Percentiles rank a stretch among this genome's conserved stretches.
phyloP scores from a whole-genome alignment of 345 rosid species.

The Hypericum perforatum region DNA sequence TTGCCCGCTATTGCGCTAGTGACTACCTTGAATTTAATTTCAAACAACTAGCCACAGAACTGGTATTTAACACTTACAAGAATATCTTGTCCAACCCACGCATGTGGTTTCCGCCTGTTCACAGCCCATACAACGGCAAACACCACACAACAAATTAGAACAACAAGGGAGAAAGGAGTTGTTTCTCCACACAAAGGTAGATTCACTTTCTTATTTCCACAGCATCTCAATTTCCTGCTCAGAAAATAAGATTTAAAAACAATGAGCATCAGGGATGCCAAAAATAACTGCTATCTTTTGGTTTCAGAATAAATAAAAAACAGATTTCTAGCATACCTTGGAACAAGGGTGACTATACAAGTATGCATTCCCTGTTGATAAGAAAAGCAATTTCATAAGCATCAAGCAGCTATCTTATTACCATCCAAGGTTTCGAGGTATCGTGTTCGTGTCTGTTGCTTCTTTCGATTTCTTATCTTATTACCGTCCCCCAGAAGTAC shows the following conservation, averaged over 20 bases:
- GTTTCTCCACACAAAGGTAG: constrained; percentile 66
- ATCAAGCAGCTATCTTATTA: neutral
- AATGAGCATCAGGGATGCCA: constrained; percentile 9
- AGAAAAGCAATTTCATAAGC: constrained; percentile 15
- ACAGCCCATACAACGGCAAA: constrained; percentile 78
- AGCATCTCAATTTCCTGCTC: constrained; percentile 52
- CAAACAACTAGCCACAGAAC: too few relatives aligned
- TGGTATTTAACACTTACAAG: constrained; percentile 50
- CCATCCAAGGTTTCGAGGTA: too few relatives aligned
- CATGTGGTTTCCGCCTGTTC: constrained; percentile 48
- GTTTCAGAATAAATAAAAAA: constrained; percentile 3
- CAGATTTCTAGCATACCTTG: constrained; percentile 37
- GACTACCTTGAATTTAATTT: too few relatives aligned
- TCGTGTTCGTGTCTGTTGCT: too few relatives aligned
- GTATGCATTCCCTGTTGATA: constrained; percentile 85
- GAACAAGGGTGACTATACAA: constrained; percentile 45
- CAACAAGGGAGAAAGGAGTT: constrained; percentile 52
- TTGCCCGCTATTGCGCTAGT: too few relatives aligned
- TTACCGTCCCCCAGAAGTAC: too few relatives aligned
- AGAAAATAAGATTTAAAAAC: constrained; percentile 9
- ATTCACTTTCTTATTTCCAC: constrained; percentile 38
- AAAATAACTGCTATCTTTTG: constrained; percentile 7
- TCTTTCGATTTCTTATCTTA: too few relatives aligned
- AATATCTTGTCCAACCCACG: constrained; percentile 95
- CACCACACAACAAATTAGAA: constrained; percentile 39